Percentiles rank a stretch among this genome's conserved stretches.
These are phyloP conservation scores for Cinnamomum chago DNA, from an alignment of 164 flowering plant genomes.

Conservation along the genomic window DNA sequence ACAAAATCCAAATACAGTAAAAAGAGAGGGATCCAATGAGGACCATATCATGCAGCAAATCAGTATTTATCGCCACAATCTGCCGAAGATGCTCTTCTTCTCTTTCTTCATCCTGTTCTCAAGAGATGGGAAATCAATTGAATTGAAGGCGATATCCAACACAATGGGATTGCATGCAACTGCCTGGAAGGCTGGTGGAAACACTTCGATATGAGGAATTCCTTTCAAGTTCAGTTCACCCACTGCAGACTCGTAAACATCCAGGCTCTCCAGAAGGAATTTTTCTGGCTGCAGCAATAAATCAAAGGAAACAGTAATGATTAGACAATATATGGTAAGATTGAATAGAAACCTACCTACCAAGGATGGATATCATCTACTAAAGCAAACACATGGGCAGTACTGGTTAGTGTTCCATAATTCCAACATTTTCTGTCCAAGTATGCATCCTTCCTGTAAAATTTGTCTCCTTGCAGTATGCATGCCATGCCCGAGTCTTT, in stretches of 20 bases:
- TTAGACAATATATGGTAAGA: too few species aligned
- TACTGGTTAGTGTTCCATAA: too few species aligned
- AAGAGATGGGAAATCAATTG: slow-evolving; percentile 84
- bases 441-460: not conserved
- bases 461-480: not conserved
- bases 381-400: too few species aligned
- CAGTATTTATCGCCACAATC: slow-evolving; percentile 66
- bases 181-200: slow-evolving; percentile 85
- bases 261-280: slow-evolving; percentile 76
- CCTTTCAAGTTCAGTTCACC: slow-evolving; percentile 56
- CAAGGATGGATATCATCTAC: too few species aligned
- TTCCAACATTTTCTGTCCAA: too few species aligned
- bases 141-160: slow-evolving; percentile 72
- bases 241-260: slow-evolving; percentile 72
- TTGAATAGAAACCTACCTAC: too few species aligned
- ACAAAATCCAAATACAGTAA: not conserved
- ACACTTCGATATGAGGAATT: slow-evolving; percentile 54
- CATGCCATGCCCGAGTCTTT: not conserved
- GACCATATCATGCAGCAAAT: not conserved
- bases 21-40: not conserved
- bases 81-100: slow-evolving; percentile 74
- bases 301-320: not conserved
- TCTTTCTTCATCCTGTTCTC: slow-evolving; percentile 95
- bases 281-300: slow-evolving; percentile 51
- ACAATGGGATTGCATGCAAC: slow-evolving; percentile 88